Evolutionary conservation across 108 stramenopile genomes (phyloP).

Genomic region (Seminavis robusta): DNA sequence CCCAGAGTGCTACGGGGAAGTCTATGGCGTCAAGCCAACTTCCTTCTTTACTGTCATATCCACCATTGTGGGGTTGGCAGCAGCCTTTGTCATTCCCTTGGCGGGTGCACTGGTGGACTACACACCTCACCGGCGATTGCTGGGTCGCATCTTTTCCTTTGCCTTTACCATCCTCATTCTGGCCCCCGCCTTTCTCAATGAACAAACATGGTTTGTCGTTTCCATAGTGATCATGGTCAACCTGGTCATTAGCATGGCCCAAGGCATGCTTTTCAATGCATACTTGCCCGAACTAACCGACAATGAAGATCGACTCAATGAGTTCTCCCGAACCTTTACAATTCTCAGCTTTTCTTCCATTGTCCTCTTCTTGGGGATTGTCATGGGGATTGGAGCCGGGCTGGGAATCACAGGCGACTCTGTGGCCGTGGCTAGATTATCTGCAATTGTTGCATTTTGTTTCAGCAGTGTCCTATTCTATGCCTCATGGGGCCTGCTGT

Average conservation of each 20-base stretch:
- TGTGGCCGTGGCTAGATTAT: conserved; percentile 35
- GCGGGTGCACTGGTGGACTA: conserved; percentile 78
- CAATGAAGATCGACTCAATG: conserved; percentile 42
- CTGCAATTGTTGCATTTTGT: conserved; percentile 37
- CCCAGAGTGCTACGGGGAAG: conserved; percentile 46
- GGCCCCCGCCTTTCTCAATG: conserved; percentile 49
- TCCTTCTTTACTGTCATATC: conserved; percentile 65
- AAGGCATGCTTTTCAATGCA: conserved; percentile 57
- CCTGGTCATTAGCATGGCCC: conserved; percentile 63
- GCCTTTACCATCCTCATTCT: conserved; percentile 40
- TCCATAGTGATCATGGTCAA: conserved; percentile 37
- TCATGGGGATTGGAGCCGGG: conserved; percentile 31
- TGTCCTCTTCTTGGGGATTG: conserved; percentile 40
- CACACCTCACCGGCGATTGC: conserved; percentile 43
- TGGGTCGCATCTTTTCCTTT: conserved; percentile 41
- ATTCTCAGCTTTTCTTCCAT: conserved; percentile 45
- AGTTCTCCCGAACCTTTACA: conserved; percentile 55
- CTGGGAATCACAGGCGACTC: conserved; percentile 31
- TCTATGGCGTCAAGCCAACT: conserved; percentile 68
- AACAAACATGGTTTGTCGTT: conserved; percentile 52
- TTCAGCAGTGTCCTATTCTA: conserved; percentile 20
- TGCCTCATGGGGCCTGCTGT: conserved; percentile 46
- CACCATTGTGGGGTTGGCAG: conserved; percentile 54
- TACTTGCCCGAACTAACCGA: conserved; percentile 76
- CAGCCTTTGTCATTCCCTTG: conserved; percentile 40